Conservation (phyloP, 2,329 filamentous ascomycete species). For the Diaporthe sp. region DNA sequence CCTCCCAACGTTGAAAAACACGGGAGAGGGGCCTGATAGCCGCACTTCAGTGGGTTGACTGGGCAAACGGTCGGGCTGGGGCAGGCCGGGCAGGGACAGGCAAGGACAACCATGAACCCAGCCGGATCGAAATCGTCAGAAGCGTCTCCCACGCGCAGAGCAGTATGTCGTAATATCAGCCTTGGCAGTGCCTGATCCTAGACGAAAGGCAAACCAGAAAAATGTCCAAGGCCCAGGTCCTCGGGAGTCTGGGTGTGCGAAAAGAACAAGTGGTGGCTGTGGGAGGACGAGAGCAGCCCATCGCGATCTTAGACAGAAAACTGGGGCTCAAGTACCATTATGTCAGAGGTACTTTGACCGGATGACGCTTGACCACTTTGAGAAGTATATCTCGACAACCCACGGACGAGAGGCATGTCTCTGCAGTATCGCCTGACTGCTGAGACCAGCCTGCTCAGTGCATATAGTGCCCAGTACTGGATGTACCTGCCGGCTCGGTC, state of each 20-base stretch:
- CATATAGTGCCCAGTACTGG: background rate
- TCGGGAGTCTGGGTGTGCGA: constrained; percentile 15
- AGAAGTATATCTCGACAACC: constrained; percentile 33
- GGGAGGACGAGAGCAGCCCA: constrained; percentile 34
- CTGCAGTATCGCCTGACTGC: constrained; percentile 1
- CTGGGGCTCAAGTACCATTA: constrained; percentile 33
- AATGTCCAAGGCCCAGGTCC: constrained; percentile 34
- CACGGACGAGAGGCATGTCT: background rate
- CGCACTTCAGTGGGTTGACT: constrained; percentile 32
- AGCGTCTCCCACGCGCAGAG: constrained; percentile 31
- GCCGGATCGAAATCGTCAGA: constrained; percentile 30
- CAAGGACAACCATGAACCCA: constrained; percentile 39
- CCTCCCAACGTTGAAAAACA: constrained; percentile 31
- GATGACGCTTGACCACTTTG: constrained; percentile 36
- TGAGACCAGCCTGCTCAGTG: background rate
- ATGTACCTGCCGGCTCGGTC: background rate
- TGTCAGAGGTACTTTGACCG: constrained; percentile 36
- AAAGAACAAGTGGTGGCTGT: constrained; percentile 32
- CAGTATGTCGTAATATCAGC: constrained; percentile 33
- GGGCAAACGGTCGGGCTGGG: constrained; percentile 36
- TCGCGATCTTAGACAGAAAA: constrained; percentile 39
- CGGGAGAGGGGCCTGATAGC: constrained; percentile 38
- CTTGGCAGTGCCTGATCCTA: constrained; percentile 33
- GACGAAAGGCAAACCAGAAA: constrained; percentile 11
- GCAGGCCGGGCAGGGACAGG: constrained; percentile 37